Percentiles rank a stretch among this genome's conserved stretches.
phyloP scores from a whole-genome alignment of 2,329 filamentous ascomycete species.

The Xylaria digitata region DNA sequence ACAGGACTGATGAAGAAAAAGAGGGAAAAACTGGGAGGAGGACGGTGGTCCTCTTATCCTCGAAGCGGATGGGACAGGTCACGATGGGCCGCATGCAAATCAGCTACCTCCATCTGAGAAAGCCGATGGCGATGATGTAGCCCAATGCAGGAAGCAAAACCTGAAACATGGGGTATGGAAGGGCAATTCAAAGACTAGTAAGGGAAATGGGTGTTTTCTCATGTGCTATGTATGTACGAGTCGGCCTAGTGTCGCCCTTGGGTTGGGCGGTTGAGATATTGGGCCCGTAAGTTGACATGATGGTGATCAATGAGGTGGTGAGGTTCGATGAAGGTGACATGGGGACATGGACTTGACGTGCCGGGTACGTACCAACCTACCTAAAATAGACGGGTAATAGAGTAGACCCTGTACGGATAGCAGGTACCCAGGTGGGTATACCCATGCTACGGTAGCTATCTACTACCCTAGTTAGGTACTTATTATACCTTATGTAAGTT shows the following conservation, averaged over 20 bases:
- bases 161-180: constrained; percentile 50
- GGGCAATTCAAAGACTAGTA: constrained; percentile 41
- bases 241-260: constrained; percentile 27
- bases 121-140: constrained; percentile 36
- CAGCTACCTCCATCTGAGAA: background rate
- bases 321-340: constrained; percentile 13
- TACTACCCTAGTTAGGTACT: too few species aligned
- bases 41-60: constrained; percentile 51
- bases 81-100: constrained; percentile 38
- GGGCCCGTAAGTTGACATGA: background rate
- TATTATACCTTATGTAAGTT: too few species aligned
- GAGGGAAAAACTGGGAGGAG: constrained; percentile 43
- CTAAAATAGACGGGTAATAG: background rate
- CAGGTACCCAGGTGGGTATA: constrained; percentile 43
- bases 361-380: constrained; percentile 18
- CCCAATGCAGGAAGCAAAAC: constrained; percentile 44
- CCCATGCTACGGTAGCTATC: too few species aligned
- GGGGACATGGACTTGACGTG: background rate
- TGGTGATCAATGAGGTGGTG: constrained; percentile 8
- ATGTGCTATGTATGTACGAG: constrained; percentile 35
- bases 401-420: constrained; percentile 1
- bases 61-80: constrained; percentile 41
- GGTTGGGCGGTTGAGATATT: constrained; percentile 21
- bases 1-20: constrained; percentile 39
- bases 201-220: constrained; percentile 38